A percentile compares a stretch with the other conserved stretches of the same genome.
Evolutionary conservation across 2,329 filamentous ascomycete species (phyloP).

Genomic region (Alternaria ventricosa): DNA sequence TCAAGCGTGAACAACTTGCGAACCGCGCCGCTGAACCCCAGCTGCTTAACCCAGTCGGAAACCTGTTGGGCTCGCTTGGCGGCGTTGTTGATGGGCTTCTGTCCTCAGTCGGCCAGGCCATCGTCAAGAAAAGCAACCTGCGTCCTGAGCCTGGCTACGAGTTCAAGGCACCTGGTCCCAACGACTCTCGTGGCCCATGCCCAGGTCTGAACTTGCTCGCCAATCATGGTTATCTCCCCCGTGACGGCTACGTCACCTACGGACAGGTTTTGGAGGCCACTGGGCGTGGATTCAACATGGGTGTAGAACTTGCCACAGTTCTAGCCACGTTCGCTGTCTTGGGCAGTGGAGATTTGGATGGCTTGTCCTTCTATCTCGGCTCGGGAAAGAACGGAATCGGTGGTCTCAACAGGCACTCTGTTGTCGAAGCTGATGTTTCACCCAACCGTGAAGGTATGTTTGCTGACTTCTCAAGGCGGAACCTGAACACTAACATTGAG

Average conservation of each 20-base stretch:
- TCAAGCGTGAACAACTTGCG: slow-evolving; percentile 14
- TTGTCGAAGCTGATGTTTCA: slow-evolving; percentile 45
- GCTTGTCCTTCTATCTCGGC: slow-evolving; percentile 28
- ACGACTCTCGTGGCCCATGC: slow-evolving; percentile 50
- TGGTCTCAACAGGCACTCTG: slow-evolving; percentile 50
- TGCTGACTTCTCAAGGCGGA: background rate
- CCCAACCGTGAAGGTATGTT: slow-evolving; percentile 48
- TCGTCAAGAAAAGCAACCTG: slow-evolving; percentile 23
- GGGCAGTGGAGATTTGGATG: slow-evolving; percentile 28
- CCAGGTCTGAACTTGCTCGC: slow-evolving; percentile 62
- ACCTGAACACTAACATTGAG: slow-evolving; percentile 35
- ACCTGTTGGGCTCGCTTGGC: slow-evolving; percentile 13
- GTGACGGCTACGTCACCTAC: slow-evolving; percentile 45
- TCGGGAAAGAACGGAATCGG: slow-evolving; percentile 25
- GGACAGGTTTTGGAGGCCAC: slow-evolving; percentile 24
- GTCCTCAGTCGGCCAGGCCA: slow-evolving; percentile 22
- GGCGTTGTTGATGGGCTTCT: slow-evolving; percentile 21
- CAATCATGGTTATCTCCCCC: slow-evolving; percentile 59
- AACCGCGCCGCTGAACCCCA: slow-evolving; percentile 15
- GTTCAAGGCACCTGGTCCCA: slow-evolving; percentile 22
- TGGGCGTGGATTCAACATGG: slow-evolving; percentile 32
- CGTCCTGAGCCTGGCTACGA: slow-evolving; percentile 28
- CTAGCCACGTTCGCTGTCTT: slow-evolving; percentile 35
- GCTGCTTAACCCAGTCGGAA: slow-evolving; percentile 9
- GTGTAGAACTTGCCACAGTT: slow-evolving; percentile 37